Conservation (phyloP, 257 asterid genomes). For the Sherardia arvensis region DNA sequence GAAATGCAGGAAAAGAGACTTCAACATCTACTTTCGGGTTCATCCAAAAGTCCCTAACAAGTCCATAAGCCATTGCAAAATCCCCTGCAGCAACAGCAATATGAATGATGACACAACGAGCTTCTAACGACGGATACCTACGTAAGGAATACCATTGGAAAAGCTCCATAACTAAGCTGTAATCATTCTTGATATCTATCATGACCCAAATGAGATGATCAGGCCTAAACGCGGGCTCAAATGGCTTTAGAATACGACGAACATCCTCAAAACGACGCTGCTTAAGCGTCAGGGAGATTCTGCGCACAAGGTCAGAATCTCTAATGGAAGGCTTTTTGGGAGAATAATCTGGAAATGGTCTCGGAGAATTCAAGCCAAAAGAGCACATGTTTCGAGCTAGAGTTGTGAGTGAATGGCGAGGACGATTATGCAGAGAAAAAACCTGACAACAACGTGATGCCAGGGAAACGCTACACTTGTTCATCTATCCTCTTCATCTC, state of each 20-base stretch:
- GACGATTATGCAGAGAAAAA: slow-evolving; percentile 22
- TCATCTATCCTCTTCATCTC: slow-evolving; percentile 37
- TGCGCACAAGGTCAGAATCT: slow-evolving; percentile 66
- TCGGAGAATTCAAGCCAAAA: slow-evolving; percentile 21
- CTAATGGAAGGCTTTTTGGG: slow-evolving; percentile 62
- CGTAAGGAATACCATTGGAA: slow-evolving; percentile 70
- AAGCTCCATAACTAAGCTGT: slow-evolving; percentile 51
- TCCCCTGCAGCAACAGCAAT: slow-evolving; percentile 60
- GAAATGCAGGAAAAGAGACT: slow-evolving; percentile 36
- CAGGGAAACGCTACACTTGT: slow-evolving; percentile 34
- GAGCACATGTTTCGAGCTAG: slow-evolving; percentile 21
- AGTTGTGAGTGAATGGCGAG: slow-evolving; percentile 20
- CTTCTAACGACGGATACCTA: slow-evolving; percentile 75
- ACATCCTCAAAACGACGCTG: slow-evolving; percentile 61
- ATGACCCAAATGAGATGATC: slow-evolving; percentile 89
- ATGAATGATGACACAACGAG: slow-evolving; percentile 67
- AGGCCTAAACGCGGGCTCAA: slow-evolving; percentile 61
- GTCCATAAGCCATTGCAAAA: slow-evolving; percentile 29
- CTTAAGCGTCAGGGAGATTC: slow-evolving; percentile 56
- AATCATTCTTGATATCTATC: slow-evolving; percentile 61
- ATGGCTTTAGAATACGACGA: slow-evolving; percentile 45
- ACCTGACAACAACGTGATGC: slow-evolving; percentile 26
- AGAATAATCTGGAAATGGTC: slow-evolving; percentile 82
- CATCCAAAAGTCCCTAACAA: slow-evolving; percentile 45
- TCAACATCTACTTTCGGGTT: slow-evolving; percentile 31